Evolutionary conservation across 2,329 filamentous ascomycete genomes (phyloP).

Genomic region (Didymella keratinophila): DNA sequence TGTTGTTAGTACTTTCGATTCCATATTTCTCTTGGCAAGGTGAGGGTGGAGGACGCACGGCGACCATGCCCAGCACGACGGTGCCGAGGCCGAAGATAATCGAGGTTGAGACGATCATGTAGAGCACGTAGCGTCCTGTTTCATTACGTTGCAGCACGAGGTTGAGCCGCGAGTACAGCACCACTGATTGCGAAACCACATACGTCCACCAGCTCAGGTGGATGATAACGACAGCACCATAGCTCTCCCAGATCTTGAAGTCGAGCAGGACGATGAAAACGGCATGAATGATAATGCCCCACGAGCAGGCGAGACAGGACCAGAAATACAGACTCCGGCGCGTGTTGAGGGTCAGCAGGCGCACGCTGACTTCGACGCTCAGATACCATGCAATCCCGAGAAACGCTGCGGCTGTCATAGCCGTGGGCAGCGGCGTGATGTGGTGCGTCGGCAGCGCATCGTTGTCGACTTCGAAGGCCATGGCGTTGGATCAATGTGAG

Average conservation of each 20-base stretch:
- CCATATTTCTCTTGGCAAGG: too few species aligned
- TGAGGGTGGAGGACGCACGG: conserved; percentile 41
- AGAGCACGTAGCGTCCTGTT: conserved; percentile 53
- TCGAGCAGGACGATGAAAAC: conserved; percentile 53
- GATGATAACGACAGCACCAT: conserved; percentile 52
- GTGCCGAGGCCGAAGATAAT: conserved; percentile 62
- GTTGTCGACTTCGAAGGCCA: conserved; percentile 20
- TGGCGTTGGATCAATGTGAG: conserved; percentile 13
- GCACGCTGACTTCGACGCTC: conserved; percentile 53
- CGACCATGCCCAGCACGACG: conserved; percentile 61
- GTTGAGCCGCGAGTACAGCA: conserved; percentile 68
- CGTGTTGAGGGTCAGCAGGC: conserved; percentile 48
- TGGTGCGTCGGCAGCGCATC: conserved; percentile 21
- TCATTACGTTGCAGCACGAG: conserved; percentile 56
- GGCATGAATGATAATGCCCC: conserved; percentile 50
- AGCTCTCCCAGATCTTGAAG: conserved; percentile 54
- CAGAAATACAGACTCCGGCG: conserved; percentile 59
- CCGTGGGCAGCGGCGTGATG: conserved; percentile 23
- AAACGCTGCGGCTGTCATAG: conserved; percentile 32
- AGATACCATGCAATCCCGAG: conserved; percentile 45
- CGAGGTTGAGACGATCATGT: conserved; percentile 64
- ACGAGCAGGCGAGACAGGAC: conserved; percentile 42
- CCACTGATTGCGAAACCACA: conserved; percentile 66
- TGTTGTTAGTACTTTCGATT: conserved; percentile 10
- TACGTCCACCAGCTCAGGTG: conserved; percentile 64